Percentiles rank a stretch among this genome's conserved stretches.
phyloP scores from a whole-genome alignment of 139 green algal genomes.

The Chlamydomonas incerta region DNA sequence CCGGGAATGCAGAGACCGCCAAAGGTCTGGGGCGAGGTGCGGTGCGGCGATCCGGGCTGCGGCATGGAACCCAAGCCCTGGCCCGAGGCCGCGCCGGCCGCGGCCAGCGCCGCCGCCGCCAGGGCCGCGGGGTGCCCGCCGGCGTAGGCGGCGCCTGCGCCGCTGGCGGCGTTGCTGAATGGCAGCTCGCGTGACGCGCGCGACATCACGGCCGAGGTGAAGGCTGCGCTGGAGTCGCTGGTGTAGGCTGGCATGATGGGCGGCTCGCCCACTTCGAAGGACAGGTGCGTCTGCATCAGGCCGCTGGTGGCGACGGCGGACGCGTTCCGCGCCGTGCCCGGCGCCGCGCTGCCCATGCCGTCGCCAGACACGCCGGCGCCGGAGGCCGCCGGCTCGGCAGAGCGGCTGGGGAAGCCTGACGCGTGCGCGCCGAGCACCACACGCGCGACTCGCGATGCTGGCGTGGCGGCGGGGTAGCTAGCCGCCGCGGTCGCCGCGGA shows the following conservation, averaged over 20 bases:
- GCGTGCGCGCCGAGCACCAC: background rate
- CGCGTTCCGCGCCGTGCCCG: too few relatives aligned
- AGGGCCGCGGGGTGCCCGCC: background rate
- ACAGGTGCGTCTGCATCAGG: conserved; percentile 18
- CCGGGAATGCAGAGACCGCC: too few relatives aligned
- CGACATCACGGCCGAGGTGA: background rate
- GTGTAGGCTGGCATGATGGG: conserved; percentile 41
- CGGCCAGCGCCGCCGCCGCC: too few relatives aligned
- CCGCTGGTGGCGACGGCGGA: background rate
- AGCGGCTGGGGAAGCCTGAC: too few relatives aligned
- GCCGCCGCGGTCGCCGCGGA: too few relatives aligned
- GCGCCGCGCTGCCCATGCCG: too few relatives aligned
- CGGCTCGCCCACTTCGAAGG: conserved; percentile 16
- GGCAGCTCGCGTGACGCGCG: background rate
- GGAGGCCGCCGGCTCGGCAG: background rate
- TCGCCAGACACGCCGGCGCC: too few relatives aligned
- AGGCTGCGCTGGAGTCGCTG: background rate
- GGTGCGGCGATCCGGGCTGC: background rate
- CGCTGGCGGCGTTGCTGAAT: too few relatives aligned
- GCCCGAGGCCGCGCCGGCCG: too few relatives aligned
- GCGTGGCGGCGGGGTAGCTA: too few relatives aligned
- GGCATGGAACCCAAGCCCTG: background rate
- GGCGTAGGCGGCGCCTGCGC: background rate
- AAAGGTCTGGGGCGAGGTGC: background rate
- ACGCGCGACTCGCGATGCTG: too few relatives aligned